Evolutionary conservation across 2,329 filamentous ascomycete species (phyloP), one percentile per base, ranked within the genome.

Genomic region (Penicillium sclerotigenum): DNA sequence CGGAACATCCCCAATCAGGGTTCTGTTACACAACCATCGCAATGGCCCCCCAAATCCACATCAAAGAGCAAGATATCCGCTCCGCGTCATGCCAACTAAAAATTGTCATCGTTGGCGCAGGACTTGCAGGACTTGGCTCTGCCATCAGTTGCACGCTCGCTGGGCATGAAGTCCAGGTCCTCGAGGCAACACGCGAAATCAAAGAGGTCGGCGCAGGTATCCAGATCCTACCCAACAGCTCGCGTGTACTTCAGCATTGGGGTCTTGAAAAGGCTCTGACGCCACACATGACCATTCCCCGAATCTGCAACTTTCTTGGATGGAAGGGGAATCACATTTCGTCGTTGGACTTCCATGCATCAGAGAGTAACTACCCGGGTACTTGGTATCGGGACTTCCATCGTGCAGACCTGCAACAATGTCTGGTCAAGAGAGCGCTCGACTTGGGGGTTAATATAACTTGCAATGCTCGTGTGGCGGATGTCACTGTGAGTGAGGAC

Each of bases 301-400:
- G 65, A 54, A 72, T 67, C 52, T 77, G 70, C 60, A 82, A 82
- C 53, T 81, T 83, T 67, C 65, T 79, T 29, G 76, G 78, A 1
- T 83, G 81, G 81, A 81, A 80, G 52, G 81, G 81, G 4, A 75
- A 81, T 26, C 60, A 67, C 18, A 71, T 84, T 8, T 78, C 77
- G 0, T 65, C 70, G 1, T 77, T 83, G 71, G 73, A 83, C 59
- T 82, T 81, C 47, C 64, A 76, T 14, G 74, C 72, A 2, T 77
- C 75, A 14, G 66, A 69, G 16, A 58, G 59, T 14, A 3, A 74
- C 71, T 28, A 79, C 74, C 65, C 67, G 0, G 68, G 68, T 0
- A 69, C 24, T 7, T 69, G 66, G 66, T 83, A 82, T 60, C 80
- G 79, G 69, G 81, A 83, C 59, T 83, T 84, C 38, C 81, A 84